Evolutionary conservation across 2,329 filamentous ascomycete species (phyloP).

Genomic region (Penicillium sp.): DNA sequence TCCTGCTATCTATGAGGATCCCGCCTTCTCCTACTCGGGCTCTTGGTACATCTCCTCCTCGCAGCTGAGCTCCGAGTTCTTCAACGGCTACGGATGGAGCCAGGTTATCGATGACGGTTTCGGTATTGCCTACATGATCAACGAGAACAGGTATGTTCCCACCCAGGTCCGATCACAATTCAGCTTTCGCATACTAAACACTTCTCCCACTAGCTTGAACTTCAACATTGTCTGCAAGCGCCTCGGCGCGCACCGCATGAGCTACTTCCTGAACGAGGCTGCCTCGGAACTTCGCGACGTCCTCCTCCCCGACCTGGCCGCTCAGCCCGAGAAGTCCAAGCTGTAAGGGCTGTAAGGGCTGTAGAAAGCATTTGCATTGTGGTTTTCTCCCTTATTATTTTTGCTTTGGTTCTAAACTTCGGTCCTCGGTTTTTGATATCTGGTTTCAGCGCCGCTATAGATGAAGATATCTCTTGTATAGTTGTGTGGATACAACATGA

Average conservation of each 20-base stretch:
- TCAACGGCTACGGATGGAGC: constrained; percentile 98
- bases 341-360: constrained; percentile 57
- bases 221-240: constrained; percentile 98
- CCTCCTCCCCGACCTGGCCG: constrained; percentile 70
- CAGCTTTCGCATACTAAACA: constrained; percentile 11
- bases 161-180: background rate
- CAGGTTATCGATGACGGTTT: constrained; percentile 96
- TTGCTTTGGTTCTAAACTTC: background rate
- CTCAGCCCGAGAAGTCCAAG: constrained; percentile 79
- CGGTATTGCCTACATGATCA: constrained; percentile 99
- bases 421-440: constrained; percentile 1
- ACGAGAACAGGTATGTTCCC: constrained; percentile 76
- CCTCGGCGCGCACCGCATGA: constrained; percentile 88
- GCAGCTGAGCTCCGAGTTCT: constrained; percentile 93
- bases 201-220: constrained; percentile 68
- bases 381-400: background rate
- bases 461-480: constrained; percentile 17
- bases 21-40: constrained; percentile 77
- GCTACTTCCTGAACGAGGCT: constrained; percentile 92
- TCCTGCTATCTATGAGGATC: constrained; percentile 83
- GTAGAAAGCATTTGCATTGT: background rate
- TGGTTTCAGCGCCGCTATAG: constrained; percentile 17
- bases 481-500: constrained; percentile 9
- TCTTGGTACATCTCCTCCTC: constrained; percentile 89
- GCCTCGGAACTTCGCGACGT: constrained; percentile 87